Evolutionary conservation across 2,329 filamentous ascomycete genomes (phyloP).

Genomic region (Fusarium concolor): DNA sequence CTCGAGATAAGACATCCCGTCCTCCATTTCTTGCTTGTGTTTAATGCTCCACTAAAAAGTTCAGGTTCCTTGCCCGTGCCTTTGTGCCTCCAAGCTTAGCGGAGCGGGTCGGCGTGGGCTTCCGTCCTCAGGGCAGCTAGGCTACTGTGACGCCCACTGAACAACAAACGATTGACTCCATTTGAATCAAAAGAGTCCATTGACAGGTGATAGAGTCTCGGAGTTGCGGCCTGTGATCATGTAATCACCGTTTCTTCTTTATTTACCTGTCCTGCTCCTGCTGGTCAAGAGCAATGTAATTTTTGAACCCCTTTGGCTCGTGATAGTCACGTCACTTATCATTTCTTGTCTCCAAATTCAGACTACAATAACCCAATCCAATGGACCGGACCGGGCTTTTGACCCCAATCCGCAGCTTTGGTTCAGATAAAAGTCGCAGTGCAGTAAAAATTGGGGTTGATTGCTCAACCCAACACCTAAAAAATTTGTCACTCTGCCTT

Average conservation of each 20-base stretch:
- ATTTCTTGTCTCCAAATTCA: slow-evolving; percentile 26
- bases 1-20: slow-evolving; percentile 35
- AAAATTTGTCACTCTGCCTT: neutral
- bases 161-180: neutral
- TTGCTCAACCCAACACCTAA: neutral
- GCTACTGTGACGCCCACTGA: slow-evolving; percentile 35
- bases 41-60: slow-evolving; percentile 41
- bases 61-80: slow-evolving; percentile 22
- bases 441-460: slow-evolving; percentile 21
- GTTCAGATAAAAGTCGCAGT: slow-evolving; percentile 12
- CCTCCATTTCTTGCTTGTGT: slow-evolving; percentile 34
- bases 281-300: neutral
- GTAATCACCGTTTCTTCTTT: neutral
- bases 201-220: slow-evolving; percentile 1
- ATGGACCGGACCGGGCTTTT: slow-evolving; percentile 34
- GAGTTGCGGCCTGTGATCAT: neutral
- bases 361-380: slow-evolving; percentile 16
- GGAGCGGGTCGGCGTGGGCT: slow-evolving; percentile 38
- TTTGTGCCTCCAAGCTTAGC: slow-evolving; percentile 22
- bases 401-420: slow-evolving; percentile 33
- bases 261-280: neutral
- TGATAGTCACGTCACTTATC: slow-evolving; percentile 6
- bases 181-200: neutral
- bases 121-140: slow-evolving; percentile 17
- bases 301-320: neutral